These are phyloP conservation scores for Sclerotinia spermophila DNA, from an alignment of 2,329 filamentous ascomycete species.

Conservation along the genomic window DNA sequence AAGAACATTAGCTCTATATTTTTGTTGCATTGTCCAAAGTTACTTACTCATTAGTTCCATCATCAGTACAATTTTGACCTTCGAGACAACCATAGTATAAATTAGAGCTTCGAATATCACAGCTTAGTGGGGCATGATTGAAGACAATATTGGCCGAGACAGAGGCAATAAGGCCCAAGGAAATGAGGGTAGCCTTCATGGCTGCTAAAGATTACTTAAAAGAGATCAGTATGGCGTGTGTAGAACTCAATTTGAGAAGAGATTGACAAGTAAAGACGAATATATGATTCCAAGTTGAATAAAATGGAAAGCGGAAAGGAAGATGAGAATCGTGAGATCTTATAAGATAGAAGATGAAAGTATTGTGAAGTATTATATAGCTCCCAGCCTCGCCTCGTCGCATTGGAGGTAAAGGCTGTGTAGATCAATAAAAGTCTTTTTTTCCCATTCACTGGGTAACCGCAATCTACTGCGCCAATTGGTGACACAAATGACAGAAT, in stretches of 20 bases:
- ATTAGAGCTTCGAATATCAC: conserved; percentile 35
- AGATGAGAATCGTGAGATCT: too few species aligned
- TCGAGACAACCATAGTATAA: conserved; percentile 36
- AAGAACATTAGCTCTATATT: conserved; percentile 1
- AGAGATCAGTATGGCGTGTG: conserved; percentile 8
- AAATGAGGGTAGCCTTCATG: conserved; percentile 33
- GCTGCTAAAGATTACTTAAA: conserved; percentile 22
- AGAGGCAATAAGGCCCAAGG: conserved; percentile 37
- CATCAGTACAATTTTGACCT: conserved; percentile 32
- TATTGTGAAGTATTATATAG: conserved; percentile 5
- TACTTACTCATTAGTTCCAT: conserved; percentile 28
- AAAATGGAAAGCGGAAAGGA: neutral
- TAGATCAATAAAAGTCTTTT: neutral
- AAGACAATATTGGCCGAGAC: conserved; percentile 48
- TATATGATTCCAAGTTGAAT: neutral
- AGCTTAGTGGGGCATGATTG: conserved; percentile 44
- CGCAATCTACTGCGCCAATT: neutral
- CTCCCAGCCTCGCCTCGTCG: neutral
- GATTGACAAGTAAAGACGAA: neutral
- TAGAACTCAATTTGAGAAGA: neutral
- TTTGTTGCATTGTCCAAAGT: neutral
- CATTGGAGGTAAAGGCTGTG: neutral
- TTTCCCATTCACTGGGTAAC: conserved; percentile 13
- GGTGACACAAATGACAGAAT: neutral
- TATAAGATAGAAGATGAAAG: too few species aligned